Evolutionary conservation across 345 rosid genomes (phyloP), one percentile per base, ranked within the genome.

Genomic region (Heritiera fomes): DNA sequence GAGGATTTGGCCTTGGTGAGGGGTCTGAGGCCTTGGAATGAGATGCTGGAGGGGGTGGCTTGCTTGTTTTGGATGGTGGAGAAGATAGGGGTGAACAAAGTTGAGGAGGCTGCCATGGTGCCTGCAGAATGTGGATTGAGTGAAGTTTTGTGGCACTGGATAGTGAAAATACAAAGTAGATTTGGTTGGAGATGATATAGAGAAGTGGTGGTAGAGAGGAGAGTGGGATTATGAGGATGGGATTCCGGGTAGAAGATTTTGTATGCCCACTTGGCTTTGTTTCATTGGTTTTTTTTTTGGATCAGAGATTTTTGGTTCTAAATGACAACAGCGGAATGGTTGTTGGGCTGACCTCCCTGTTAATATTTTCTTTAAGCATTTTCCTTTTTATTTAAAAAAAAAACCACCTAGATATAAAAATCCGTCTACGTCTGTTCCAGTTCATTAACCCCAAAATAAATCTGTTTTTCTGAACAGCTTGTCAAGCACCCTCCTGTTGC

Each of bases 1-100:
- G 56, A 88, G 89, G 77, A 86, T 88, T 40, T 86, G 84, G 85
- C 40, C 63, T 8, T 49, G 62, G 11, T 40, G 61, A 84, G 84
- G 78, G 83, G 84, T 75, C 84, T 79, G 20, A 86, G 86, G 81
- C 87, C 87, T 71, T 76, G 86, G 89, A 86, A 87, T 47, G 91
- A 84, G 88, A 83, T 66, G 88, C 34, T 72, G 86, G 89, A 11
- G 41, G 78, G 32, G 83, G 85, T 43, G 78, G 64, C 60, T 69
- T 77, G 84, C 78, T 79, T 83, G 69, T 55, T 87, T 72, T 79
- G 83, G 91, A 84, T 73, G 69, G 85, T 65, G 78, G 65, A 83
- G 78, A 79, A 53, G 76, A 76, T 50, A 59, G 85, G 79, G 61
- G 68, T 52, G 78, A 86, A 76, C 70, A 86, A 52, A 53, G 78